Conservation (phyloP, 73 alveolate species). For the Symbiodinium natans region DNA sequence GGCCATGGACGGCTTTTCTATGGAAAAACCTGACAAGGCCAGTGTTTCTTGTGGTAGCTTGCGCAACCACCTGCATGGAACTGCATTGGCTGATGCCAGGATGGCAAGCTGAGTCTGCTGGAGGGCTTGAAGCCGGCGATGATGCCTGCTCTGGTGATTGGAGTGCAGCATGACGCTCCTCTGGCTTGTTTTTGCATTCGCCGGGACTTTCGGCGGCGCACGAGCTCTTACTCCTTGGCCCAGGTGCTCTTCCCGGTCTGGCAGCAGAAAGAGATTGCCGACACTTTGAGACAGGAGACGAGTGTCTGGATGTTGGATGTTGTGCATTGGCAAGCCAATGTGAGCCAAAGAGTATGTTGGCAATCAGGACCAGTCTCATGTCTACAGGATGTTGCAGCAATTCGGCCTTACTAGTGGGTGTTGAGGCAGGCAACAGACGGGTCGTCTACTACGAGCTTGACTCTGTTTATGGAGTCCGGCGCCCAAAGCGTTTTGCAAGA, state of each 20-base stretch:
- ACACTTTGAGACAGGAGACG: slow-evolving; percentile 71
- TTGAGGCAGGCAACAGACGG: slow-evolving; percentile 48
- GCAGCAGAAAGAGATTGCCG: slow-evolving; percentile 94
- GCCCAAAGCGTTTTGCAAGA: background rate
- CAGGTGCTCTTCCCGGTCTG: slow-evolving; percentile 89
- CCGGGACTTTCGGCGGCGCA: too few species aligned
- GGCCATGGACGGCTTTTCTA: slow-evolving; percentile 91
- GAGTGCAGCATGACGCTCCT: slow-evolving; percentile 85
- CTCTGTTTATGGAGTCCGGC: slow-evolving; percentile 57
- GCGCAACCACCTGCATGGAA: too few species aligned
- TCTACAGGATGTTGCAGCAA: too few species aligned
- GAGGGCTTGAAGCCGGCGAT: slow-evolving; percentile 83
- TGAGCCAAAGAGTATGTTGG: background rate
- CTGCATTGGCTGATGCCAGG: background rate
- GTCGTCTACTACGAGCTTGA: slow-evolving; percentile 94
- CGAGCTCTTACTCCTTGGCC: background rate
- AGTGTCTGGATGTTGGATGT: background rate
- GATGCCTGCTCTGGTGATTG: slow-evolving; percentile 92
- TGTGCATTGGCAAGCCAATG: background rate
- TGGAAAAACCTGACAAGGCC: slow-evolving; percentile 51
- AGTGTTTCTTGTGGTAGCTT: background rate
- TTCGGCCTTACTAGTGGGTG: background rate
- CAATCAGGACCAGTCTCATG: too few species aligned
- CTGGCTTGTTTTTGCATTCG: background rate
- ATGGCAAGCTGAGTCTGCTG: slow-evolving; percentile 66